Conservation (phyloP, 169 alveolate genomes). For the Babesia gibsoni region DNA sequence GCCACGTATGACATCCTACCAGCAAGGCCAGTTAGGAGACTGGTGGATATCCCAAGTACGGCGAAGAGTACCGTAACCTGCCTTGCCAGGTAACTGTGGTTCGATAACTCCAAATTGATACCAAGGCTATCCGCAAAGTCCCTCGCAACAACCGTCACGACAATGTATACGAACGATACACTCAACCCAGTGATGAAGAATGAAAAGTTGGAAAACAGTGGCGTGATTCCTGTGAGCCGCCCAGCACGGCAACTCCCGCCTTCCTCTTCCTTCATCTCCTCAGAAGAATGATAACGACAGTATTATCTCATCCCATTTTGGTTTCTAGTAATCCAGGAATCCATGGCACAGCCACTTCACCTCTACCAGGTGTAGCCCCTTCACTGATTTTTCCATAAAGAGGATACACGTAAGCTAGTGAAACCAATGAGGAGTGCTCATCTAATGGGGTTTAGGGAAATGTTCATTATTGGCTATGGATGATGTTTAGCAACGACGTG, state of each 20-base stretch:
- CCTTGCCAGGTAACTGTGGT: slow-evolving; percentile 17
- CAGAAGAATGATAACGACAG: no score
- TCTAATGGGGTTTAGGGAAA: no score
- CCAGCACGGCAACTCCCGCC: not conserved
- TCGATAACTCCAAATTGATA: not conserved
- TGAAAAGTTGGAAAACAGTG: not conserved
- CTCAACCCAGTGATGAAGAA: slow-evolving; percentile 13
- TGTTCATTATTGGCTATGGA: no score
- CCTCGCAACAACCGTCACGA: not conserved
- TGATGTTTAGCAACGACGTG: no score
- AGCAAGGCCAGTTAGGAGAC: not conserved
- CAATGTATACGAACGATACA: not conserved
- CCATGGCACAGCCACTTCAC: no score
- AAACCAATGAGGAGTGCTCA: no score
- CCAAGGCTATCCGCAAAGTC: slow-evolving; percentile 13
- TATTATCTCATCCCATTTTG: no score
- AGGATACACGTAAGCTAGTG: no score
- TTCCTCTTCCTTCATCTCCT: no score
- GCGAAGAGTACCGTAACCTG: slow-evolving; percentile 19
- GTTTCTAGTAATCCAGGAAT: no score
- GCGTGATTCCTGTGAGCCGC: slow-evolving; percentile 22
- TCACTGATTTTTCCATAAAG: no score
- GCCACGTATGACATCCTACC: slow-evolving; percentile 3
- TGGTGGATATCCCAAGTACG: not conserved
- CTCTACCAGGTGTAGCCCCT: no score